Base-by-base conservation (phyloP, 768 basidiomycete genomes). In the Mycena vitilis region DNA sequence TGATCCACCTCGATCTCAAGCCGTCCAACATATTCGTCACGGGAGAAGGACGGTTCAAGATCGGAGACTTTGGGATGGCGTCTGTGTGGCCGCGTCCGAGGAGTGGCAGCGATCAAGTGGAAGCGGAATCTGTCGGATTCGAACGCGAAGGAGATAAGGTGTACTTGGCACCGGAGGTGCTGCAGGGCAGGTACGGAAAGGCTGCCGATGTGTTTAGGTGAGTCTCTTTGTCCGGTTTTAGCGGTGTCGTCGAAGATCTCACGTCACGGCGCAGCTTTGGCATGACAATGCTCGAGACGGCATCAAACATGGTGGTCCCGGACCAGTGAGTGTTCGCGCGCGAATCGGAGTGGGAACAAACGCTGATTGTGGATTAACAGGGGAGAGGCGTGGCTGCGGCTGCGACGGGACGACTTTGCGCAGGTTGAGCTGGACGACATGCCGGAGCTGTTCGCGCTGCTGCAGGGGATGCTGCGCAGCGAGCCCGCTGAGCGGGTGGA, bases 41-140 rank as follows among this genome's bases (percentile, higher is more conserved):
- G 12, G 84, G 84, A 10, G 87, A 90, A 49, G 98, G 98, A 2
- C 87, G 92, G 52, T 92, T 99, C 82, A 95, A 95, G 82, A 95
- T 99, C 77, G 97, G 97, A 10, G 98, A 99, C 78, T 98, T 99
- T 82, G 98, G 98, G 11, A 95, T 99, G 91, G 96, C 97, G n/a
- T 94, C 95, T 8, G 74, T 95, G 60, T 96, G 95, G 93, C 95
- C 95, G 0, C 84, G 95, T 45, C 81, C 83, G 0, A 16, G 38
- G 25, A 34, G 51, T 10, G 13, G 34, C 44, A 36, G 23, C 25
- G 76, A 76, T 20, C 75, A 83, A 25, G 60, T 45, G 22, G 77
- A 72, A 67, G 74, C 80, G 20, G 81, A 80, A 57, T 78, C 77
- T 10, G 74, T 81, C 60, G 86, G 84, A 10, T 95, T 98, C 77